Percentiles rank a stretch among this genome's conserved stretches.
phyloP scores from a whole-genome alignment of 2,329 filamentous ascomycete genomes.

The Clonostachys solani region DNA sequence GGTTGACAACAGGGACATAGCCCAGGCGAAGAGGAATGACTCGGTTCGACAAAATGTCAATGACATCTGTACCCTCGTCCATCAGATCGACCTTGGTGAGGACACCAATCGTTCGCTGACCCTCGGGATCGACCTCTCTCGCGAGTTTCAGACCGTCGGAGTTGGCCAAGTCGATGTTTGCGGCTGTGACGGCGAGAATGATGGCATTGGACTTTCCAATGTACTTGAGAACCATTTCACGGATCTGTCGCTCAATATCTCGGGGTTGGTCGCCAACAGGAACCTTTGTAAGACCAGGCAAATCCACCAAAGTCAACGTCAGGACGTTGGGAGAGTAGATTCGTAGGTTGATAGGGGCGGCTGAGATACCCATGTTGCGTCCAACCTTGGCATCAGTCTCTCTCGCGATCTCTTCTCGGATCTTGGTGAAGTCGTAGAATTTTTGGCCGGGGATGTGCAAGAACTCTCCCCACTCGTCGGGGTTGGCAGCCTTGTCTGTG shows the following conservation, averaged over 20 bases:
- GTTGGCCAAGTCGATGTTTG: slow-evolving; percentile 97
- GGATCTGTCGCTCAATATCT: slow-evolving; percentile 95
- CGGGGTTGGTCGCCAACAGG: slow-evolving; percentile 94
- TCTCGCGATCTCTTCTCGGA: slow-evolving; percentile 92
- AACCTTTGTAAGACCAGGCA: slow-evolving; percentile 94
- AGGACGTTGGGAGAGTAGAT: slow-evolving; percentile 99
- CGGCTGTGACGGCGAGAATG: slow-evolving; percentile 91
- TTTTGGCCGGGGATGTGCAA: slow-evolving; percentile 96
- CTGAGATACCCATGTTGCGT: slow-evolving; percentile 92
- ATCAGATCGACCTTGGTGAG: slow-evolving; percentile 98
- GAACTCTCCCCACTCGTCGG: slow-evolving; percentile 98
- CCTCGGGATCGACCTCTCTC: slow-evolving; percentile 93
- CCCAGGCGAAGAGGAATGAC: slow-evolving; percentile 93
- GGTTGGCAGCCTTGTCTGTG: slow-evolving; percentile 82
- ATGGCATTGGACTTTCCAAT: slow-evolving; percentile 99
- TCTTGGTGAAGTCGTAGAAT: slow-evolving; percentile 97
- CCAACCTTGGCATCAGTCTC: slow-evolving; percentile 97
- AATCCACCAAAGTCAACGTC: slow-evolving; percentile 91
- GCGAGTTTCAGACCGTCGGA: slow-evolving; percentile 96
- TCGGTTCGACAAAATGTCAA: slow-evolving; percentile 95
- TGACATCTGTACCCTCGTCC: slow-evolving; percentile 97
- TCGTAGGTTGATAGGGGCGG: slow-evolving; percentile 92
- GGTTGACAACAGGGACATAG: slow-evolving; percentile 96
- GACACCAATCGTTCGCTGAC: slow-evolving; percentile 96
- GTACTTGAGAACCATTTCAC: slow-evolving; percentile 97